Evolutionary conservation across 2,329 filamentous ascomycete species (phyloP).

Genomic region (Sporothrix pallida): DNA sequence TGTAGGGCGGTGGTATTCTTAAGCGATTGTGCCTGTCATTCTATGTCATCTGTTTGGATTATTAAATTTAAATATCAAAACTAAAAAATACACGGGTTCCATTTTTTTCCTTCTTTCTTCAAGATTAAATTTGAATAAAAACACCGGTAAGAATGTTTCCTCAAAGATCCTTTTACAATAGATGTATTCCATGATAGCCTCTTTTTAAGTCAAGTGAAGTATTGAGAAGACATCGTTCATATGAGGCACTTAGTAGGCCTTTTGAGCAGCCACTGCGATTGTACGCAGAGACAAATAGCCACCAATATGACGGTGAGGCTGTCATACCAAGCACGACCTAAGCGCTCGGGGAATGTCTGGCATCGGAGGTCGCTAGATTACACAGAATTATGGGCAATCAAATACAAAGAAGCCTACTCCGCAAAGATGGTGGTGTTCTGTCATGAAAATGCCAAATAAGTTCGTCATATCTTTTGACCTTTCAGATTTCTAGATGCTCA

Average conservation of each 20-base stretch:
- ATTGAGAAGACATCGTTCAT: not conserved
- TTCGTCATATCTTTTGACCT: not conserved
- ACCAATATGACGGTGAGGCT: not conserved
- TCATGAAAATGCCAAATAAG: not conserved
- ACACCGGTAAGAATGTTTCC: too few relatives aligned
- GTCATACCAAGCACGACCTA: slow-evolving; percentile 18
- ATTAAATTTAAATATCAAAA: not conserved
- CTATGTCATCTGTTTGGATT: not conserved
- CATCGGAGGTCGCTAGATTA: not conserved
- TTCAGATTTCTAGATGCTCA: not conserved
- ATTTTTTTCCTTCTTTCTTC: too few relatives aligned
- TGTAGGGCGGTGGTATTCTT: not conserved
- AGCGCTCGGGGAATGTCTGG: slow-evolving; percentile 16
- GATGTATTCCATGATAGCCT: too few relatives aligned
- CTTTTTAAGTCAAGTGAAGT: too few relatives aligned
- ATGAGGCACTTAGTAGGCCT: not conserved
- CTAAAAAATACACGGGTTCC: too few relatives aligned
- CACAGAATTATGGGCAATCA: not conserved
- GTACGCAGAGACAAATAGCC: not conserved
- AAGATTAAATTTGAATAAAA: too few relatives aligned
- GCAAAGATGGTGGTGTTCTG: not conserved
- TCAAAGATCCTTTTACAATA: too few relatives aligned
- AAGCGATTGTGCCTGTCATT: too few relatives aligned
- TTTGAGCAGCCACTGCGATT: too few relatives aligned
- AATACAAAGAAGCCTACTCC: too few relatives aligned